A percentile compares a stretch with the other conserved stretches of the same genome.
These are phyloP conservation scores for Annulohypoxylon maeteangense DNA, from an alignment of 495 filamentous ascomycete genomes.

Conservation along the genomic window DNA sequence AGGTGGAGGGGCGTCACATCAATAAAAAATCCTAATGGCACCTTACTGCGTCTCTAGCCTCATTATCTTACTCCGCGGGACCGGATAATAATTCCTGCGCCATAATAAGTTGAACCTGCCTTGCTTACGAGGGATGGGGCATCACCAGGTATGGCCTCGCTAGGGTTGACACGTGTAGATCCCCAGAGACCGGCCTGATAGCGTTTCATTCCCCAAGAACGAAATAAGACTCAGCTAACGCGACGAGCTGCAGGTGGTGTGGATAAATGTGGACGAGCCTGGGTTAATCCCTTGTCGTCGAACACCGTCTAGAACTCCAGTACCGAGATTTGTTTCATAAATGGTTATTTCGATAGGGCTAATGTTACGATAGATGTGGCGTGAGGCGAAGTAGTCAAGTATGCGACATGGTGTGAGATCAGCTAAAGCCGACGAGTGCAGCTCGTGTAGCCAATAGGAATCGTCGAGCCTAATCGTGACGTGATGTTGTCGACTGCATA, in stretches of 20 bases:
- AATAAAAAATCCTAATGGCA: background rate
- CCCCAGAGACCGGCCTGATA: background rate
- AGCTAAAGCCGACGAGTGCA: constrained; percentile 20
- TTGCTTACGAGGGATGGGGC: background rate
- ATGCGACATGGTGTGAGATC: background rate
- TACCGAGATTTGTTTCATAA: constrained; percentile 11
- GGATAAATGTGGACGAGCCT: background rate
- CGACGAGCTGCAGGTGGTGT: constrained; percentile 12
- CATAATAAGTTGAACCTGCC: background rate
- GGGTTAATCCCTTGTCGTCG: background rate
- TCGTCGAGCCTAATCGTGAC: background rate
- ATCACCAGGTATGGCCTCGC: background rate
- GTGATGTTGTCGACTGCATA: background rate
- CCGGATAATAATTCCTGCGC: constrained; percentile 7
- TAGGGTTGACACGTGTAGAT: background rate
- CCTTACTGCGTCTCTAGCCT: background rate
- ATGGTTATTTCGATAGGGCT: constrained; percentile 22
- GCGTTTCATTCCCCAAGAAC: background rate
- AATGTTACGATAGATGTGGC: background rate
- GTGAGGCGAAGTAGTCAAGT: background rate
- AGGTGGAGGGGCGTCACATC: constrained; percentile 11
- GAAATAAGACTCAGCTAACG: constrained; percentile 8
- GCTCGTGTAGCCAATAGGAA: constrained; percentile 5
- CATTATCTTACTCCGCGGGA: background rate
- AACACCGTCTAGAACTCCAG: constrained; percentile 8